Conservation (phyloP, 805 yeast genomes). For the Yamadazyma philogaea region DNA sequence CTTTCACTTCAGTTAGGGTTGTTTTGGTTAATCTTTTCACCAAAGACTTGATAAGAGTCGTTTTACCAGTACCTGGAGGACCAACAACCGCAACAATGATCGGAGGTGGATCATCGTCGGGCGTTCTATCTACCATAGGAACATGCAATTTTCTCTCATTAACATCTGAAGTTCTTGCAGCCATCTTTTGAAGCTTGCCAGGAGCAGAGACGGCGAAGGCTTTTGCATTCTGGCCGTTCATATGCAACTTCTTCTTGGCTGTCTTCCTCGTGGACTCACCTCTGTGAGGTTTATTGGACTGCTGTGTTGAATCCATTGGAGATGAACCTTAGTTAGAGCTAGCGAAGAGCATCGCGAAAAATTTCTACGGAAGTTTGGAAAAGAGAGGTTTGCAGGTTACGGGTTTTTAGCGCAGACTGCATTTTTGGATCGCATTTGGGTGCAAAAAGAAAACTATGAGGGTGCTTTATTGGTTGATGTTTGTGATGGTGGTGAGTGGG, state of each 20-base stretch:
- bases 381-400: not conserved
- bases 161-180: slow-evolving; percentile 78
- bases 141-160: slow-evolving; percentile 86
- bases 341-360: slow-evolving; percentile 6
- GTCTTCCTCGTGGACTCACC: slow-evolving; percentile 46
- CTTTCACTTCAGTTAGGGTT: slow-evolving; percentile 79
- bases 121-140: slow-evolving; percentile 96
- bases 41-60: slow-evolving; percentile 85
- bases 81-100: slow-evolving; percentile 95
- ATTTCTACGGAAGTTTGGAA: not conserved
- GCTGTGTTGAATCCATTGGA: slow-evolving; percentile 34
- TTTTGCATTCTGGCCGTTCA: slow-evolving; percentile 61
- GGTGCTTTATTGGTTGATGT: not conserved
- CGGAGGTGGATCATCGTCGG: slow-evolving; percentile 97
- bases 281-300: slow-evolving; percentile 81
- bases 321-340: not conserved
- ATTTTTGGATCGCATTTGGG: not conserved
- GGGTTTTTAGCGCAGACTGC: not conserved
- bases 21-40: slow-evolving; percentile 87
- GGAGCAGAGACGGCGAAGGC: slow-evolving; percentile 57
- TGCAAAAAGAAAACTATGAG: slow-evolving; percentile 1
- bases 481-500: not conserved
- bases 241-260: slow-evolving; percentile 83
- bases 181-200: slow-evolving; percentile 78
- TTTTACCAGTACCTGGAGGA: slow-evolving; percentile 98